Base-by-base conservation (phyloP, 1,139 yeast species). In the Suhomyces kunorum region DNA sequence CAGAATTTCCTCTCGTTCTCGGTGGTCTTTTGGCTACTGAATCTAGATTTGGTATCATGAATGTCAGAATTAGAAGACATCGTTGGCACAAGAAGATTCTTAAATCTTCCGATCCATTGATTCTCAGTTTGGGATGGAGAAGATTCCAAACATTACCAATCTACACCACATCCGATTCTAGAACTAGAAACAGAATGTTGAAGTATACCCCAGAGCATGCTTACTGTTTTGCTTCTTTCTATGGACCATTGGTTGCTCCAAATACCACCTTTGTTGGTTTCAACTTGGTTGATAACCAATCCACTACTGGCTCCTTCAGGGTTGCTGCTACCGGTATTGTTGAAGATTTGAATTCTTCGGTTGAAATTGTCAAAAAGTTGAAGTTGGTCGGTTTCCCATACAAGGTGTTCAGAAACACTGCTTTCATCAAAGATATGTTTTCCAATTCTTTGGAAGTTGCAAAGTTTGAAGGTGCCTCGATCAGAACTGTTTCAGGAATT, bases 131-230 rank as follows among this genome's bases (percentile, higher is more conserved):
- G 36, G 99, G 99, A 25, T 94, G 98, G 99, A 81, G 99, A 69
- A 78, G 99, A 64, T 94, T 94, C 71, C 99, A 94, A 66, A 89
- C 98, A 0, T 69, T 92, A 41, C 99, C 99, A 9, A 78, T 94
- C 27, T 94, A 90, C 62, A 89, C 98, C 5, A 94, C 98, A 0
- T 83, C 96, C 5, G 99, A 94, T 64, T 92, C 98, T 5, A 76
- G 99, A 67, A 90, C 98, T 5, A 81, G 99, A 72, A 92, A 89
- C 56, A 84, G 98, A 71, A 87, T 94, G 97, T 76, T 94, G 67
- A 94, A 94, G 61, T 94, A 94, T 60, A 92, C 98, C 0, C 98
- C 98, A 6, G 99, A 94, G 58, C 99, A 94, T 63, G 89, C 97
- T 32, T 92, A 87, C 63, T 94, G 98, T 74, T 84, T 84, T 59